These are phyloP conservation scores for Aspergillus viridinutans DNA, from an alignment of 2,329 filamentous ascomycete genomes.

Conservation along the genomic window DNA sequence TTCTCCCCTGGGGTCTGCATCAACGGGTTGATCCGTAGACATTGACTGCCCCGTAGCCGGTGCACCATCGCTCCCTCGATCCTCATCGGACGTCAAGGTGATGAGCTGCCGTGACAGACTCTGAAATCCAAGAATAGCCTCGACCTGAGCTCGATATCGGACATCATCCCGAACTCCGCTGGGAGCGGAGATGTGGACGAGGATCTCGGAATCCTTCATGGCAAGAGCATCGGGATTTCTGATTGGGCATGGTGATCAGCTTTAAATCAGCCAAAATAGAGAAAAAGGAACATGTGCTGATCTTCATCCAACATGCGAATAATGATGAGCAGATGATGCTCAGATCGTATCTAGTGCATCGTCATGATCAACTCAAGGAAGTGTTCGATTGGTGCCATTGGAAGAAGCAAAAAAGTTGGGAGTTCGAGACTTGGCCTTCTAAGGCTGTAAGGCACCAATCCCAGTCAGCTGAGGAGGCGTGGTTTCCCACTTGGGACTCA, in stretches of 20 bases:
- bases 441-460: background rate
- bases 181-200: slow-evolving; percentile 41
- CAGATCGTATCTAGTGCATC: background rate
- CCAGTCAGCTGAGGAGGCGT: background rate
- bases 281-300: background rate
- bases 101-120: slow-evolving; percentile 23
- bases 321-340: background rate
- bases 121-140: slow-evolving; percentile 34
- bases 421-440: background rate
- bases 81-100: slow-evolving; percentile 6
- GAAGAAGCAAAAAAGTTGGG: background rate
- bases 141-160: slow-evolving; percentile 36
- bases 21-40: background rate
- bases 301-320: background rate
- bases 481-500: slow-evolving; percentile 2
- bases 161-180: slow-evolving; percentile 35
- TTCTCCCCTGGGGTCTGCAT: background rate
- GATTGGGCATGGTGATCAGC: background rate
- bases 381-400: background rate
- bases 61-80: background rate
- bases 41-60: background rate
- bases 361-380: background rate
- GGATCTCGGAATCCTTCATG: slow-evolving; percentile 32
- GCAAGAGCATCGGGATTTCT: background rate
- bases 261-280: background rate